These are phyloP conservation scores for Pulveroboletus sp. DNA, from an alignment of 768 basidiomycete genomes.

Conservation along the genomic window DNA sequence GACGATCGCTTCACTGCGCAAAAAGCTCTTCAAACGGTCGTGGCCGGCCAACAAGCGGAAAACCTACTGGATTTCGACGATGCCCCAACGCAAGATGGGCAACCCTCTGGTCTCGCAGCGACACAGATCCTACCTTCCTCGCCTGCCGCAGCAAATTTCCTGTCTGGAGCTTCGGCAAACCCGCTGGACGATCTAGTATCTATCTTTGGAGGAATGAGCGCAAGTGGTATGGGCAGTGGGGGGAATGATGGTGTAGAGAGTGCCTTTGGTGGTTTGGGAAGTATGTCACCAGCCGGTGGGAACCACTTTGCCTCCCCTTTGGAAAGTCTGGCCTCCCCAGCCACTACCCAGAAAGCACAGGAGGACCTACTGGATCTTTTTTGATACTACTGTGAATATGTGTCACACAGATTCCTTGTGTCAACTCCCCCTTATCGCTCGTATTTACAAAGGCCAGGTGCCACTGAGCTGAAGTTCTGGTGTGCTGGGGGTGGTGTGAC, in stretches of 20 bases:
- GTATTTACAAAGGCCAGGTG: neutral
- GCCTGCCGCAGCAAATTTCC: constrained; percentile 67
- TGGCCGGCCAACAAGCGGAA: constrained; percentile 87
- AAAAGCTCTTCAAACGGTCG: constrained; percentile 89
- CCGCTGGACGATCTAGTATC: constrained; percentile 92
- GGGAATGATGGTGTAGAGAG: constrained; percentile 7
- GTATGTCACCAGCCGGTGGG: constrained; percentile 6
- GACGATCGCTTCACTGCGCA: constrained; percentile 73
- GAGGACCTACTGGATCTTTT: constrained; percentile 58
- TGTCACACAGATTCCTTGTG: constrained; percentile 1
- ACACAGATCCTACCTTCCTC: constrained; percentile 68
- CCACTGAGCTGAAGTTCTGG: neutral
- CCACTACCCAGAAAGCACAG: constrained; percentile 32
- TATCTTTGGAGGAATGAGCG: constrained; percentile 66
- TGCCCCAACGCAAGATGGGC: constrained; percentile 45
- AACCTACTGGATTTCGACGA: constrained; percentile 95
- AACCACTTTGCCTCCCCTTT: constrained; percentile 13
- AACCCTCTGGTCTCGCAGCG: constrained; percentile 74
- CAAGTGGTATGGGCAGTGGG: constrained; percentile 15
- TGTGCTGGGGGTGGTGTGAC: neutral
- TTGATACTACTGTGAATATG: constrained; percentile 23
- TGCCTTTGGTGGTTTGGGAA: constrained; percentile 19
- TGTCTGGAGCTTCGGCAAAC: constrained; percentile 79
- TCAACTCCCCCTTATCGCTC: neutral
- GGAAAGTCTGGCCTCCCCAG: constrained; percentile 18